Evolutionary conservation across 2,329 filamentous ascomycete species (phyloP), one percentile per base, ranked within the genome.

Genomic region (Nemania diffusa): DNA sequence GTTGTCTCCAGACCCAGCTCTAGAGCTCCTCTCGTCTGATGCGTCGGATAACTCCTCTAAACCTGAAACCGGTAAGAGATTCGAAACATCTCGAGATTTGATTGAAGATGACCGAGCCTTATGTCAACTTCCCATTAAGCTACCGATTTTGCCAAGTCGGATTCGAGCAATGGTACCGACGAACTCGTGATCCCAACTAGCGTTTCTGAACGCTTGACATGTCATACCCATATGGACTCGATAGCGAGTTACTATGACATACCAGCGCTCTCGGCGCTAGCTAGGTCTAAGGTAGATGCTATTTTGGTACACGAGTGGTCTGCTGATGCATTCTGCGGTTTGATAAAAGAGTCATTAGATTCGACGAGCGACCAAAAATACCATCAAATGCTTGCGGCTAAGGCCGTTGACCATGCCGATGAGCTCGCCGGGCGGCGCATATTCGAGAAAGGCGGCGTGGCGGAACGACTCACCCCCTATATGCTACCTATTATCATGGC

Each of bases 171-270:
- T 20, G 32, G 32, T 22, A 42, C 9, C 20, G 32, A 40, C n/a
- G 52, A 56, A 20, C 9, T 26, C n/a, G 13, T 1, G 50, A 22
- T 22, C 15, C 29, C 50, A 2, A 34, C 17, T 4, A 42, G 32
- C 11, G 52, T 26, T 42, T 15, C n/a, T 11, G 32, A 34, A 26
- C 29, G 34, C 20, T 20, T 56, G 5, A 20, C 32, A 22, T 56
- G 52, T n/a, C 27, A 53, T 34, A n/a, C 17, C 17, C 50, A 27
- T 13, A 53, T 34, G 27, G 17, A 53, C 20, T 53, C 50, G 3
- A 34, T 53, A 20, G 50, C 27, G 27, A 53, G 50, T n/a, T 53
- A 53, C 13, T 34, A 53, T 8, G 50, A 53, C 27, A 53, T 53
- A 20, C 17, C 27, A 53, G 27, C 50, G 9, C 27, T 53, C n/a